Base-by-base conservation (phyloP, 257 asterid genomes). In the Plantago ovata region DNA sequence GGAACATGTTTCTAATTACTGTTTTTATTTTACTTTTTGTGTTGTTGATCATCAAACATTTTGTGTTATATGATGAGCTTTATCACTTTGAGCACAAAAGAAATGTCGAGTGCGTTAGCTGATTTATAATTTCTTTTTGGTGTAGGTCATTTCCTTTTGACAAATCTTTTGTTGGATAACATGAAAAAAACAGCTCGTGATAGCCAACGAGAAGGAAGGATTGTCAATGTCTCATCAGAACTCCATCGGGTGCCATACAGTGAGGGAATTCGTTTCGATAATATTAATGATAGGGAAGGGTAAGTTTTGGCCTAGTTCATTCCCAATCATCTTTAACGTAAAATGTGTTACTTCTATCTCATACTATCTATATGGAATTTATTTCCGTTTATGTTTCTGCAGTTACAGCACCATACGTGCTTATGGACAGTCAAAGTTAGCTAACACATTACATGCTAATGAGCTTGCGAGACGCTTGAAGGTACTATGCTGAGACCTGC, bases 351-450 rank as follows among this genome's bases (percentile, higher is more conserved):
- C 36, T 3, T 28, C 36, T 28, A 28, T 28, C 36, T 28, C 36
- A 28, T 28, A n/a, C n/a, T n/a, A 28, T 28, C 7, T 4, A 28
- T 28, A 28, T 28, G 36, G 36, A 28, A 28, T 28, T 4, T 28
- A 28, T 54, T 33, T 23, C 23, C 21, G 38, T 23, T 67, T 52
- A 19, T 36, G 67, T 13, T 20, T 63, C 58, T 20, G 13, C 33
- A 49, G 54, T 49, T 49, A 49, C 54, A 49, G 22, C 33, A 20
- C 24, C 36, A 1, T 20, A 0, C 13, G 7, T 10, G 83, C 94
- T 10, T 86, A 86, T 49, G 91, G 95, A 16, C 88, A 84, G 47
- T 86, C 95, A 20, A 86, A 86, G 43, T 74, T 86, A 49, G 94
- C 95, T 52, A 86, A 81, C 66, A 70, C 84, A 42, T 67, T 86